These are phyloP conservation scores for Talaromyces sp. DNA, from an alignment of 2,329 filamentous ascomycete genomes.

Conservation along the genomic window DNA sequence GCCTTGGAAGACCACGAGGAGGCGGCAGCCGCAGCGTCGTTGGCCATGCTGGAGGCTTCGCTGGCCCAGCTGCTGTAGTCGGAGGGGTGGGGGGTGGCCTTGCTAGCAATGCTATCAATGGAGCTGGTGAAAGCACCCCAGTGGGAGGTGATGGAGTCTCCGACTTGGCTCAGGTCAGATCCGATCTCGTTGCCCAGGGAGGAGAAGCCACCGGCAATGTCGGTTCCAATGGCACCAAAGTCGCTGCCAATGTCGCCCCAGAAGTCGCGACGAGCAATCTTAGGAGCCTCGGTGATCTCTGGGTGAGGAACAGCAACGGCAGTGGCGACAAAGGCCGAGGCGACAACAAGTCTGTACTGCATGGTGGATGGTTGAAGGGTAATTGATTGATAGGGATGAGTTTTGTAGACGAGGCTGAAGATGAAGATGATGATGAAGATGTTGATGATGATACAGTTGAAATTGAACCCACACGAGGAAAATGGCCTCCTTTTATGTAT, in stretches of 20 bases:
- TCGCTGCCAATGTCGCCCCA: slow-evolving; percentile 8
- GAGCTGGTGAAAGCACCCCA: slow-evolving; percentile 7
- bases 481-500: slow-evolving; percentile 6
- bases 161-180: slow-evolving; percentile 4
- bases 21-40: slow-evolving; percentile 2
- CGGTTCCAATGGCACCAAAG: slow-evolving; percentile 7
- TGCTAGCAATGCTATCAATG: neutral
- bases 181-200: slow-evolving; percentile 4
- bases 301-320: slow-evolving; percentile 7
- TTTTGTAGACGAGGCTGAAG: neutral
- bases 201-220: slow-evolving; percentile 8
- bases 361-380: neutral
- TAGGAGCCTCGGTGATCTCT: slow-evolving; percentile 9
- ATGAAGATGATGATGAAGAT: neutral
- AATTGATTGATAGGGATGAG: neutral
- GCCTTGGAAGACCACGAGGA: slow-evolving; percentile 6
- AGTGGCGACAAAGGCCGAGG: slow-evolving; percentile 5
- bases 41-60: slow-evolving; percentile 6
- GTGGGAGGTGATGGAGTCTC: slow-evolving; percentile 7
- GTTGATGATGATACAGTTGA: neutral
- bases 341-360: slow-evolving; percentile 10
- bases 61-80: slow-evolving; percentile 10
- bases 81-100: neutral
- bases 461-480: neutral
- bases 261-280: slow-evolving; percentile 3